Percentiles rank a stretch among this genome's conserved stretches.
These are phyloP conservation scores for Oidiodendron maius DNA, from an alignment of 495 filamentous ascomycete genomes.

Conservation along the genomic window DNA sequence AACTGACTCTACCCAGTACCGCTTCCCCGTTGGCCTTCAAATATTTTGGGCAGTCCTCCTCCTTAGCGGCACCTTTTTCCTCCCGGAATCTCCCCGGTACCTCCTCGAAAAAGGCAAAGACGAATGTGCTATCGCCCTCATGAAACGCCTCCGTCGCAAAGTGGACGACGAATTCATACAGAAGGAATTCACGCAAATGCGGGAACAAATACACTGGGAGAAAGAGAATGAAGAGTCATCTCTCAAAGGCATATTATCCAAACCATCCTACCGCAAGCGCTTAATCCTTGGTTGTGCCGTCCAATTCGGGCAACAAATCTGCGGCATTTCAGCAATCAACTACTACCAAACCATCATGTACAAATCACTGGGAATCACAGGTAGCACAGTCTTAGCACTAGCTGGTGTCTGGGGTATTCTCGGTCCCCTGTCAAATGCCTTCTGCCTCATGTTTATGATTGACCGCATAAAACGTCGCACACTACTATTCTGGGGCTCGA, in stretches of 20 bases:
- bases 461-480: too few species aligned
- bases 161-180: background rate
- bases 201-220: background rate
- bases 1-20: too few species aligned
- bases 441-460: background rate
- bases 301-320: constrained; percentile 8
- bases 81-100: constrained; percentile 9
- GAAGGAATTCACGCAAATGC: constrained; percentile 6
- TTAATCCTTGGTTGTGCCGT: background rate
- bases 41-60: too few species aligned
- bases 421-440: background rate
- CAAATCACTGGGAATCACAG: background rate
- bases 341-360: constrained; percentile 6
- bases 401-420: background rate
- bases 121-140: background rate
- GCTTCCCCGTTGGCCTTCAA: too few species aligned
- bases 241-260: background rate
- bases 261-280: background rate
- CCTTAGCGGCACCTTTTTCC: background rate
- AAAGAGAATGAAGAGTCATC: background rate
- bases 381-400: background rate
- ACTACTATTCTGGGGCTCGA: background rate
- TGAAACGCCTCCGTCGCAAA: constrained; percentile 1
- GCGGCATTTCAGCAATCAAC: constrained; percentile 12
- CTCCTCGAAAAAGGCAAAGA: background rate